These are phyloP conservation scores for Crucibulum laeve DNA, from an alignment of 768 basidiomycete species.

Conservation along the genomic window DNA sequence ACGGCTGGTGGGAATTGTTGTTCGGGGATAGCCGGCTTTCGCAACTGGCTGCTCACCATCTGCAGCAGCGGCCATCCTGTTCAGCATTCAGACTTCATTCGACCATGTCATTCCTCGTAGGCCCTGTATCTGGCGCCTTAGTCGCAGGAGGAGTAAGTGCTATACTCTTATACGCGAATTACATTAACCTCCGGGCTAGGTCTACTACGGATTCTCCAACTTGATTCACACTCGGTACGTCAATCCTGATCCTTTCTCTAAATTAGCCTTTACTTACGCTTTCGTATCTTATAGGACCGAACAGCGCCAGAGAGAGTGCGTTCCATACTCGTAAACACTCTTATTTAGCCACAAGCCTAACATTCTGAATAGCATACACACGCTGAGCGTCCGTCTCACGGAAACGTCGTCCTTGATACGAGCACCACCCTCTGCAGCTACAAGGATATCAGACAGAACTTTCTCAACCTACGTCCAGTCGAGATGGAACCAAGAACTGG, in stretches of 20 bases:
- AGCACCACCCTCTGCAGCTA: conserved; percentile 52
- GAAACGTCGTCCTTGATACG: conserved; percentile 42
- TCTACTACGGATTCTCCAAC: conserved; percentile 71
- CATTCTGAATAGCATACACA: conserved; percentile 34
- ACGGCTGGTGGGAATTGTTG: too few relatives aligned
- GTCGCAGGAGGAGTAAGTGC: conserved; percentile 60
- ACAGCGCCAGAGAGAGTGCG: conserved; percentile 53
- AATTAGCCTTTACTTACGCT: conserved; percentile 5
- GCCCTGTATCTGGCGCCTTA: conserved; percentile 67
- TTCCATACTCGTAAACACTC: neutral
- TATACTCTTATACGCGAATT: neutral
- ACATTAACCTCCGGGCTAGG: conserved; percentile 23
- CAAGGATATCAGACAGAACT: conserved; percentile 40
- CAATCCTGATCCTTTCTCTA: neutral
- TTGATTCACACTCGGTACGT: conserved; percentile 52
- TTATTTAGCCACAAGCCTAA: neutral
- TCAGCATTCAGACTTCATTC: neutral
- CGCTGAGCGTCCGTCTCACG: conserved; percentile 44
- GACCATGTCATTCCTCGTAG: conserved; percentile 55
- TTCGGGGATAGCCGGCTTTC: too few relatives aligned
- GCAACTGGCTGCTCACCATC: too few relatives aligned
- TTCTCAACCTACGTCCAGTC: conserved; percentile 45
- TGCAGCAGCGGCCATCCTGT: neutral
- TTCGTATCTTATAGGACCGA: conserved; percentile 37
- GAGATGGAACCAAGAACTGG: conserved; percentile 58